phyloP scores from a whole-genome alignment of 148 eudicot genomes.

The Limonium bicolor region DNA sequence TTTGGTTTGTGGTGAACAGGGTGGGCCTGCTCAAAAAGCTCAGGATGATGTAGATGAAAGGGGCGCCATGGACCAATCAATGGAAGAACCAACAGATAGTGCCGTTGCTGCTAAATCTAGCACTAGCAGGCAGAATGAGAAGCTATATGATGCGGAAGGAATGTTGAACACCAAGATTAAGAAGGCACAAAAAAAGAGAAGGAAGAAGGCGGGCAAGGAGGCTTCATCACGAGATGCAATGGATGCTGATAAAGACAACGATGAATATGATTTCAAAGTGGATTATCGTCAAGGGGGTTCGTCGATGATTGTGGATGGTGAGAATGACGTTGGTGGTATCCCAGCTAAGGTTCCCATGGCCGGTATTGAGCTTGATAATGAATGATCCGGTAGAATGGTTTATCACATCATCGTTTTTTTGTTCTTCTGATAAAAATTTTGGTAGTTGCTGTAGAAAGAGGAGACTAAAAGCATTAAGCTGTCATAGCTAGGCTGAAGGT shows the following conservation, averaged over 20 bases:
- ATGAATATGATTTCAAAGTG: constrained; percentile 70
- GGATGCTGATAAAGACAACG: constrained; percentile 29
- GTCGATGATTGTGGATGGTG: constrained; percentile 38
- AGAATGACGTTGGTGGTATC: constrained; percentile 12
- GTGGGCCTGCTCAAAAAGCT: constrained; percentile 14
- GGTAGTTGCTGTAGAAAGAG: too few species aligned
- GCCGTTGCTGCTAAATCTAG: constrained; percentile 19
- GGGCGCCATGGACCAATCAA: constrained; percentile 30
- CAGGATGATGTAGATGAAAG: constrained; percentile 4
- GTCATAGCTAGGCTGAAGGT: too few species aligned
- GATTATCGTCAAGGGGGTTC: constrained; percentile 50
- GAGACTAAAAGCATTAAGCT: too few species aligned
- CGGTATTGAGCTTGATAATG: constrained; percentile 21
- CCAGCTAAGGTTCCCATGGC: constrained; percentile 44
- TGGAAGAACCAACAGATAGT: constrained; percentile 34
- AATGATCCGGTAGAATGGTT: too few species aligned
- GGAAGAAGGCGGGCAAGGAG: constrained; percentile 38
- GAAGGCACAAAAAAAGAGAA: constrained; percentile 61
- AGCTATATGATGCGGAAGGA: constrained; percentile 64
- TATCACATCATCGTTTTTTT: too few species aligned
- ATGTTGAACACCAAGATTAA: constrained; percentile 59
- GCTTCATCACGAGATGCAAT: constrained; percentile 30
- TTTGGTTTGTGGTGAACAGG: constrained; percentile 19
- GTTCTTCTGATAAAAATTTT: too few species aligned
- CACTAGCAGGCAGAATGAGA: constrained; percentile 56